These are phyloP conservation scores for Magnusiomyces suaveolens DNA, from an alignment of 1,139 yeast genomes.

Conservation along the genomic window DNA sequence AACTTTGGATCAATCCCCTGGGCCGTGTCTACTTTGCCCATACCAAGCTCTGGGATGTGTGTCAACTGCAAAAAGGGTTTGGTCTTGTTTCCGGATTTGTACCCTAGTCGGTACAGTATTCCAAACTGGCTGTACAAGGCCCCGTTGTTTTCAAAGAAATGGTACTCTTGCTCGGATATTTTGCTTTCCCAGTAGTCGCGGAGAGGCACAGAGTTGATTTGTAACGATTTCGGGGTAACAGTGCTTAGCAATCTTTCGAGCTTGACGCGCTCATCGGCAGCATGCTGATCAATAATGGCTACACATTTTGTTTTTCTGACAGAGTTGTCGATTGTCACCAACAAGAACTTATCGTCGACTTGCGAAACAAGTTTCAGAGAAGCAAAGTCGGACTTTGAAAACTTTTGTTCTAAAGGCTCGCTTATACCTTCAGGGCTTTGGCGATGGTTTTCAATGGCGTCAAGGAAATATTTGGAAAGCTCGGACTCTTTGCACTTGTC, in stretches of 20 bases:
- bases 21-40: conserved; percentile 4
- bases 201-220: conserved; percentile 6
- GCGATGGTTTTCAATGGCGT: neutral
- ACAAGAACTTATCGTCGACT: conserved; percentile 50
- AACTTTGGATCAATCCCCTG: conserved; percentile 5
- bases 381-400: conserved; percentile 7
- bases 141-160: conserved; percentile 12
- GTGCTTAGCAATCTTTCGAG: conserved; percentile 39
- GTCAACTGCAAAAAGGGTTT: conserved; percentile 13
- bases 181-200: conserved; percentile 21
- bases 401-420: conserved; percentile 6
- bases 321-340: conserved; percentile 30
- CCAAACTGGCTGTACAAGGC: conserved; percentile 21
- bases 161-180: conserved; percentile 28
- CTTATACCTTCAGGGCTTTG: neutral
- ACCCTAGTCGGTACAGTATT: conserved; percentile 11
- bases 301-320: conserved; percentile 20
- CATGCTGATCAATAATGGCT: conserved; percentile 62
- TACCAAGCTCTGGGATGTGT: conserved; percentile 19
- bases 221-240: conserved; percentile 5
- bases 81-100: neutral
- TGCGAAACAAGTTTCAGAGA: conserved; percentile 34
- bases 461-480: neutral
- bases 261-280: conserved; percentile 60
- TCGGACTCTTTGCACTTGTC: neutral